Percentiles rank a stretch among this genome's conserved stretches.
phyloP scores from a whole-genome alignment of 1,284 basidiomycete species.

The Hemileia vastatrix region DNA sequence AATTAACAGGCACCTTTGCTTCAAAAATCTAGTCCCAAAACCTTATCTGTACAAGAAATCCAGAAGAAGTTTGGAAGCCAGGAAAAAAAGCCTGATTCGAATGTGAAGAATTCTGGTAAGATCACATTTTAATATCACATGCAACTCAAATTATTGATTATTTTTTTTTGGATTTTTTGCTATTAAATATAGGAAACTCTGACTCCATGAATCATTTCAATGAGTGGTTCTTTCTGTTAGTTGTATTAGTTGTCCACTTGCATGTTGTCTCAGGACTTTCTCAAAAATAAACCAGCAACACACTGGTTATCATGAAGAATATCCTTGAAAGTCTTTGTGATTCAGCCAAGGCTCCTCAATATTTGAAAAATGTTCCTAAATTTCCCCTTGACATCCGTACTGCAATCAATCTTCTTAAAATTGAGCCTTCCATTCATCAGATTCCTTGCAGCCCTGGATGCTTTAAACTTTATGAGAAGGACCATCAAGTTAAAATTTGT shows the following conservation, averaged over 20 bases:
- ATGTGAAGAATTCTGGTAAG: too few relatives aligned
- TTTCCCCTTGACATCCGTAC: constrained; percentile 7
- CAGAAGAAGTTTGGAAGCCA: too few relatives aligned
- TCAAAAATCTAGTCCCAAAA: too few relatives aligned
- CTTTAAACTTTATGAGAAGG: constrained; percentile 3
- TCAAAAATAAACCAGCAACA: not conserved
- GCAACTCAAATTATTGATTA: too few relatives aligned
- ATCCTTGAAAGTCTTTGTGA: not conserved
- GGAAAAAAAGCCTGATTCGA: too few relatives aligned
- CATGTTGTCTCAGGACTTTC: not conserved
- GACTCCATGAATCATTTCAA: not conserved
- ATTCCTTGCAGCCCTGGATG: constrained; percentile 8
- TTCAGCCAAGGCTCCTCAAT: not conserved
- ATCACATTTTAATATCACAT: too few relatives aligned
- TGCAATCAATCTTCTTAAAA: constrained; percentile 6
- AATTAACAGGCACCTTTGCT: too few relatives aligned
- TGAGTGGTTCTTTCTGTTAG: not conserved
- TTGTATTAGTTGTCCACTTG: not conserved
- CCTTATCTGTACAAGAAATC: too few relatives aligned
- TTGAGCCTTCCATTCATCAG: constrained; percentile 1
- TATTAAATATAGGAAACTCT: too few relatives aligned
- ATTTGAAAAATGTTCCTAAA: not conserved
- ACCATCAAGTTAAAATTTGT: not conserved
- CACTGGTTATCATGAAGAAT: not conserved
- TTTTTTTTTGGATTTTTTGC: too few relatives aligned